Conservation (phyloP, 2,329 filamentous ascomycete genomes). For the Colletotrichum tropicale region DNA sequence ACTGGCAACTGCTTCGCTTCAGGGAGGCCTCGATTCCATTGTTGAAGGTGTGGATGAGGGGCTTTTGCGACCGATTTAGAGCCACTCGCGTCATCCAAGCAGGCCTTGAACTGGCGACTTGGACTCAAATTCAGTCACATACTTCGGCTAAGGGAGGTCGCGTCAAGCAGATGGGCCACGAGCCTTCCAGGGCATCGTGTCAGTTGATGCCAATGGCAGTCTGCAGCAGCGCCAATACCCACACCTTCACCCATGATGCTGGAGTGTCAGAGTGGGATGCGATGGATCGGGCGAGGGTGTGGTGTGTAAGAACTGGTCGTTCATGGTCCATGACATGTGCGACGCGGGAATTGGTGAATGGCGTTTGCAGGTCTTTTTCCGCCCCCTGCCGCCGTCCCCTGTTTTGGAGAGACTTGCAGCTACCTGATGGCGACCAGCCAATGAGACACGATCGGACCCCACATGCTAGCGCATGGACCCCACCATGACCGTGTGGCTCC, state of each 20-base stretch:
- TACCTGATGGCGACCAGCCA: not conserved
- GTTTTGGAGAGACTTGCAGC: not conserved
- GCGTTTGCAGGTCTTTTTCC: not conserved
- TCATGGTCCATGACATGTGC: not conserved
- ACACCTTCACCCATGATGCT: not conserved
- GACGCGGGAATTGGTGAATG: not conserved
- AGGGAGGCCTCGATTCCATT: not conserved
- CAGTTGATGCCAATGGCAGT: not conserved
- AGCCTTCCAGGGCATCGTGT: not conserved
- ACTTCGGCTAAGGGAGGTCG: not conserved
- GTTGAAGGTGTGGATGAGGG: not conserved
- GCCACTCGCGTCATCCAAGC: constrained; percentile 8
- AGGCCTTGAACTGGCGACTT: not conserved
- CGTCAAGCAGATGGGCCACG: not conserved
- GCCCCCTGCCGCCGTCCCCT: not conserved
- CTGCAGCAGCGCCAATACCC: not conserved
- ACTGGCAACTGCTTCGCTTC: not conserved
- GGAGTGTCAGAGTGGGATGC: not conserved
- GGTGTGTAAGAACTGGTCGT: not conserved
- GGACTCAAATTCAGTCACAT: not conserved
- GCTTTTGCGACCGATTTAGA: not conserved
- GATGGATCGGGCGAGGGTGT: not conserved
- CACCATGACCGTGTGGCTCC: not conserved
- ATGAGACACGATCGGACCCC: not conserved
- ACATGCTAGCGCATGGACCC: not conserved